Percentiles rank a stretch among this genome's conserved stretches.
phyloP scores from a whole-genome alignment of 805 yeast genomes.

The Scheffersomyces spartinae region DNA sequence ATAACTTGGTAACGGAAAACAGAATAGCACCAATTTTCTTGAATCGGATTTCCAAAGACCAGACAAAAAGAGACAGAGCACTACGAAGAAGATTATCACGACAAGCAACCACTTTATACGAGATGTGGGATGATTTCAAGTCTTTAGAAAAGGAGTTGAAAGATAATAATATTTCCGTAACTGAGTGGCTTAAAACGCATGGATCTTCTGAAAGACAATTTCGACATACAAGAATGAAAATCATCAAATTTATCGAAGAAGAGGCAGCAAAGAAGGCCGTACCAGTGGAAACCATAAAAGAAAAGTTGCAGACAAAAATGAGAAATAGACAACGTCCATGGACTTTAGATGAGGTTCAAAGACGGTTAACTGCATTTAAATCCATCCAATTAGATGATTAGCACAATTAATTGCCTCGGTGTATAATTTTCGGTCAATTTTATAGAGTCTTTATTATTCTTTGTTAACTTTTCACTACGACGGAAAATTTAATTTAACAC shows the following conservation, averaged over 20 bases:
- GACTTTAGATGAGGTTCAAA: slow-evolving; percentile 21
- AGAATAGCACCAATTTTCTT: no score
- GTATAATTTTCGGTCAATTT: no score
- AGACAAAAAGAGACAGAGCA: slow-evolving; percentile 9
- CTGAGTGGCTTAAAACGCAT: slow-evolving; percentile 20
- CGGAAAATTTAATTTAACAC: no score
- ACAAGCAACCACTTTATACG: slow-evolving; percentile 16
- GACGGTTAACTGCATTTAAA: slow-evolving; percentile 18
- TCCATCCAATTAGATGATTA: slow-evolving; percentile 14
- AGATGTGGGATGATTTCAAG: slow-evolving; percentile 25
- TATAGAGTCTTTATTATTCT: no score
- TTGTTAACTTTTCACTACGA: no score
- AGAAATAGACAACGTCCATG: slow-evolving; percentile 16
- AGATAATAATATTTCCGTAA: slow-evolving; percentile 12
- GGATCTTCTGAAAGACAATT: slow-evolving; percentile 18
- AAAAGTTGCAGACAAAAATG: slow-evolving; percentile 17
- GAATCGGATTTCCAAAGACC: slow-evolving; percentile 3
- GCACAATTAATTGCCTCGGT: not conserved
- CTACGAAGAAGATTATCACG: slow-evolving; percentile 14
- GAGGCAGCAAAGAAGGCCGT: slow-evolving; percentile 12
- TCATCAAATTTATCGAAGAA: slow-evolving; percentile 17
- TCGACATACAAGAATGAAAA: slow-evolving; percentile 15
- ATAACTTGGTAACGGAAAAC: no score
- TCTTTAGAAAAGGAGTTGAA: slow-evolving; percentile 13
- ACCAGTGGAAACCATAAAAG: slow-evolving; percentile 13